These are phyloP conservation scores for Pythium guiyangense DNA, from an alignment of 352 stramenopile genomes.

Conservation along the genomic window DNA sequence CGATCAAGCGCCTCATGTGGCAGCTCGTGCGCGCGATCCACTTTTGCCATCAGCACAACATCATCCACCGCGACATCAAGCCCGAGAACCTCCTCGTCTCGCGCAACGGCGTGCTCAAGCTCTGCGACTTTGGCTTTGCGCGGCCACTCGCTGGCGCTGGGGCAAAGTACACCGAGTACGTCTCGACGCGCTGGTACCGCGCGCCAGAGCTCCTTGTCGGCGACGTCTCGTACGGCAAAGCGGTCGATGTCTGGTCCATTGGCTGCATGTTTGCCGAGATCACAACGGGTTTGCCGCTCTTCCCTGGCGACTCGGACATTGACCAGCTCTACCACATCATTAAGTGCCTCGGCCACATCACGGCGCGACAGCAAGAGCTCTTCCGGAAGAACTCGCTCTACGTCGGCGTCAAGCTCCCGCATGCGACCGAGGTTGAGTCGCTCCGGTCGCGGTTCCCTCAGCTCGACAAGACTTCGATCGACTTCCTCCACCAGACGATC, in stretches of 20 bases:
- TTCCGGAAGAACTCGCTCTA: slow-evolving; percentile 83
- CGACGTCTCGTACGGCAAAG: slow-evolving; percentile 91
- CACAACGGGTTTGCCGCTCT: slow-evolving; percentile 93
- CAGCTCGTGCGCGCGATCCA: slow-evolving; percentile 82
- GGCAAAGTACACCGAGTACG: slow-evolving; percentile 86
- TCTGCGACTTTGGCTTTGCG: slow-evolving; percentile 95
- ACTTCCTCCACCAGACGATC: slow-evolving; percentile 73
- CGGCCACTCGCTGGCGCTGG: slow-evolving; percentile 61
- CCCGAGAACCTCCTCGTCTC: slow-evolving; percentile 91
- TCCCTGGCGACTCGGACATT: slow-evolving; percentile 96
- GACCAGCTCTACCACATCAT: slow-evolving; percentile 91
- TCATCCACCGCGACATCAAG: slow-evolving; percentile 93
- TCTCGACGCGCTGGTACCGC: slow-evolving; percentile 94
- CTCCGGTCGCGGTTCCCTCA: slow-evolving; percentile 60
- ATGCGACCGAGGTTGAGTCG: slow-evolving; percentile 49
- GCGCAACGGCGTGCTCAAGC: slow-evolving; percentile 90
- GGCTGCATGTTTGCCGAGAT: slow-evolving; percentile 96
- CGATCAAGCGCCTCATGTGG: slow-evolving; percentile 82
- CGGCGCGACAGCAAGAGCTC: slow-evolving; percentile 68
- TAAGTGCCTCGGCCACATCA: slow-evolving; percentile 66
- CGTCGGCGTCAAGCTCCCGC: slow-evolving; percentile 69
- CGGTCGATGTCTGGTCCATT: slow-evolving; percentile 96
- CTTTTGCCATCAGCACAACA: slow-evolving; percentile 95
- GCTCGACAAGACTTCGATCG: slow-evolving; percentile 56
- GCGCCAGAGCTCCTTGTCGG: slow-evolving; percentile 91